Evolutionary conservation across 2,329 filamentous ascomycete species (phyloP).

Genomic region (Lasiodiplodia gonubiensis): DNA sequence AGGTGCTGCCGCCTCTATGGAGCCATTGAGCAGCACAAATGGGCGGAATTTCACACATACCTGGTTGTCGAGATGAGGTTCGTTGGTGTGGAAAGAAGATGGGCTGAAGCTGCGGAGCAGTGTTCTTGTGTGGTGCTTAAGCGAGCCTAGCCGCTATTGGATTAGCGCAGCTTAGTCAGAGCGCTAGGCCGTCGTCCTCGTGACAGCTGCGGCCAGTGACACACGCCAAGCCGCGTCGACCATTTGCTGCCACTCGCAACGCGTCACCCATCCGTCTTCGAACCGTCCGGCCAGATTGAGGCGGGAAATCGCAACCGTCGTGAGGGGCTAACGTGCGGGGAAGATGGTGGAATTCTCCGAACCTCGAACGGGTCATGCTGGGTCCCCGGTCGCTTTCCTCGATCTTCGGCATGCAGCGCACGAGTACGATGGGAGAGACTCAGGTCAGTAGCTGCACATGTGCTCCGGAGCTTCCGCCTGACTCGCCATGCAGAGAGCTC

Average conservation of each 20-base stretch:
- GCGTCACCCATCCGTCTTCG: constrained; percentile 1
- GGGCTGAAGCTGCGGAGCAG: constrained; percentile 12
- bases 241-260: not conserved
- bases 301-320: constrained; percentile 1
- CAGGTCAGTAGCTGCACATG: not conserved
- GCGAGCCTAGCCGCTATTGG: constrained; percentile 13
- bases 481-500: not conserved
- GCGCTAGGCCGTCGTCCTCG: not conserved
- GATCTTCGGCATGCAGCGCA: constrained; percentile 20
- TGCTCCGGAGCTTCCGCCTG: not conserved
- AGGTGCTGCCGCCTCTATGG: constrained; percentile 26
- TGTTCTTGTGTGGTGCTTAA: constrained; percentile 28
- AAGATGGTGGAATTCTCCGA: constrained; percentile 3
- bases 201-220: constrained; percentile 8
- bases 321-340: constrained; percentile 9
- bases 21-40: constrained; percentile 10
- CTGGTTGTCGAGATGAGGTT: constrained; percentile 51
- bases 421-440: constrained; percentile 22
- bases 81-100: constrained; percentile 44
- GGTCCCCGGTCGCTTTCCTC: constrained; percentile 8
- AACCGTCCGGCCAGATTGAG: not conserved
- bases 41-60: constrained; percentile 40
- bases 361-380: not conserved
- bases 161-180: constrained; percentile 16
- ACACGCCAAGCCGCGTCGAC: constrained; percentile 16